These are phyloP conservation scores for Ceratocystiopsis minuta DNA, from an alignment of 2,329 filamentous ascomycete species.

Conservation along the genomic window DNA sequence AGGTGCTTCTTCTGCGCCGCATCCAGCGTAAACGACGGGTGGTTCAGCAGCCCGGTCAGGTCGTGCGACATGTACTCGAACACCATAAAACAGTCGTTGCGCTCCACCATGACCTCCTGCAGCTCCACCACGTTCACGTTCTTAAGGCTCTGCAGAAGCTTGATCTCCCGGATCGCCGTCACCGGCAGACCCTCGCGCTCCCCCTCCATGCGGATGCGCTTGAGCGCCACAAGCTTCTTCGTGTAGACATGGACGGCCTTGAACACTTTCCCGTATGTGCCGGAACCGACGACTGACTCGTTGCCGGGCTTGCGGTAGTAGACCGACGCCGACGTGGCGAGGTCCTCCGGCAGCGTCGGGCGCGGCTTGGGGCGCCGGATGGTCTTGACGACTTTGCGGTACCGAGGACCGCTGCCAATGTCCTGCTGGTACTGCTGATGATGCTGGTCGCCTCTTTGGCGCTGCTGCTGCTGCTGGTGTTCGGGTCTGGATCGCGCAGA, in stretches of 20 bases:
- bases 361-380: conserved; percentile 53
- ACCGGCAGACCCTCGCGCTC: conserved; percentile 83
- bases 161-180: conserved; percentile 80
- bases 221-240: conserved; percentile 64
- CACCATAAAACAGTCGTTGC: conserved; percentile 98
- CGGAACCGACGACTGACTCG: conserved; percentile 86
- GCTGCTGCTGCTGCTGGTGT: conserved; percentile 9
- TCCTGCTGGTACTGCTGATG: conserved; percentile 11
- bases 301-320: conserved; percentile 95
- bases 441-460: conserved; percentile 4
- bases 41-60: conserved; percentile 83
- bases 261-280: conserved; percentile 91
- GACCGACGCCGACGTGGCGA: conserved; percentile 67
- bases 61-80: conserved; percentile 97
- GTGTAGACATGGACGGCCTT: conserved; percentile 90
- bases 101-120: conserved; percentile 92
- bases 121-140: conserved; percentile 70
- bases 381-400: conserved; percentile 42
- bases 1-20: conserved; percentile 81
- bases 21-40: conserved; percentile 77
- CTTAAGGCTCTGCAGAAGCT: conserved; percentile 70
- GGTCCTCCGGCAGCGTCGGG: conserved; percentile 52
- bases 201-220: conserved; percentile 85
- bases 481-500: conserved; percentile 22
- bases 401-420: conserved; percentile 22